Evolutionary conservation across 495 filamentous ascomycete species (phyloP).

Genomic region (Daldinia concentrica): DNA sequence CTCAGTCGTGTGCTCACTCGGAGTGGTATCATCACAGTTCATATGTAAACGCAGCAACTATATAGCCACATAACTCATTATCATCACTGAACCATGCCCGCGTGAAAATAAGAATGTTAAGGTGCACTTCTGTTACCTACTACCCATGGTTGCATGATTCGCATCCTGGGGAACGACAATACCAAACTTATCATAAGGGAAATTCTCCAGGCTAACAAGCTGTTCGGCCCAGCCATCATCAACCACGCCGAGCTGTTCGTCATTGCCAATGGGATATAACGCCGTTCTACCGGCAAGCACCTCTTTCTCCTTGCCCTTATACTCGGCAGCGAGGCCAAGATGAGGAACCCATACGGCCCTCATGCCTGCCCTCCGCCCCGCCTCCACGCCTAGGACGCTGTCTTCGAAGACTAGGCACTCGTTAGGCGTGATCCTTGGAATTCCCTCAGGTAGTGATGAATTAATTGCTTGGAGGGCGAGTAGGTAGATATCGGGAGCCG

Average conservation of each 20-base stretch:
- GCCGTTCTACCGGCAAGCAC: conserved; percentile 82
- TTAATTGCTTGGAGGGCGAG: conserved; percentile 82
- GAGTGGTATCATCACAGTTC: too few relatives aligned
- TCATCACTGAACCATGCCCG: too few relatives aligned
- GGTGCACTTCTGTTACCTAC: background rate
- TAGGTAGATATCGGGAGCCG: conserved; percentile 87
- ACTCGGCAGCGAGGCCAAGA: conserved; percentile 70
- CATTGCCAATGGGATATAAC: conserved; percentile 57
- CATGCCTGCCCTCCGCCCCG: conserved; percentile 87
- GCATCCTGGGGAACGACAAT: conserved; percentile 22
- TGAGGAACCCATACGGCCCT: conserved; percentile 88
- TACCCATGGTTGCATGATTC: background rate
- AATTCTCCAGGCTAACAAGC: conserved; percentile 67
- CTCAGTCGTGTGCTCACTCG: too few relatives aligned
- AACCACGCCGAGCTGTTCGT: conserved; percentile 56
- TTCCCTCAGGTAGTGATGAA: conserved; percentile 53
- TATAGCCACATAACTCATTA: too few relatives aligned
- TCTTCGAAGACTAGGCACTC: conserved; percentile 95
- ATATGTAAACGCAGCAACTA: too few relatives aligned
- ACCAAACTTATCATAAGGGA: conserved; percentile 64
- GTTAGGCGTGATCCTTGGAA: conserved; percentile 56
- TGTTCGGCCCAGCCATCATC: conserved; percentile 73
- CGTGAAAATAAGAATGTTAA: too few relatives aligned
- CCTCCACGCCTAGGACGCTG: conserved; percentile 83
- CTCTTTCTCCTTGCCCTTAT: conserved; percentile 71